Evolutionary conservation across 352 stramenopile genomes (phyloP).

Genomic region (Detonula confervacea): DNA sequence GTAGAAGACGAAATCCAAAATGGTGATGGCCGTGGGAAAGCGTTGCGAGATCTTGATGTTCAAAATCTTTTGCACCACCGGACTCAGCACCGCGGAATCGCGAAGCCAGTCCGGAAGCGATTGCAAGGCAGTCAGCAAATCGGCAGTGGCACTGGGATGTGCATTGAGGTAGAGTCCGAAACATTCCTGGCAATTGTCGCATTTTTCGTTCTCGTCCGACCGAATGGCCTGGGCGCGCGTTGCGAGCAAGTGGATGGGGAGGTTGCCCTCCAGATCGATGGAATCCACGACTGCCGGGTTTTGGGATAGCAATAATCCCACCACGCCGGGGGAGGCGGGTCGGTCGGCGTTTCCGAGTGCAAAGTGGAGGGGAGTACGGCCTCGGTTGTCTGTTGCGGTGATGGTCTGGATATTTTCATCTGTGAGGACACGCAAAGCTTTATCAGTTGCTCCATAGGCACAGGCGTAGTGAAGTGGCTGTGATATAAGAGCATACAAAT

Average conservation of each 20-base stretch:
- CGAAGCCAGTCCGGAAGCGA: conserved; percentile 64
- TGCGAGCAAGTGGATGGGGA: conserved; percentile 57
- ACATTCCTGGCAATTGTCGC: conserved; percentile 66
- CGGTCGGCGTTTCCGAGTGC: conserved; percentile 73
- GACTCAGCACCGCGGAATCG: conserved; percentile 69
- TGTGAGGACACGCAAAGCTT: conserved; percentile 67
- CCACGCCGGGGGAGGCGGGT: conserved; percentile 54
- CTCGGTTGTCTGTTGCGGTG: conserved; percentile 52
- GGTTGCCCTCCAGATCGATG: conserved; percentile 45
- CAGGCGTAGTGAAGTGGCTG: conserved; percentile 79
- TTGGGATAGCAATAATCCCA: conserved; percentile 60
- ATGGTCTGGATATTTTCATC: conserved; percentile 66
- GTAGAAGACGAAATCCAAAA: conserved; percentile 74
- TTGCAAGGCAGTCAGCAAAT: conserved; percentile 80
- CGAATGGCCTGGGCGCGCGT: conserved; percentile 49
- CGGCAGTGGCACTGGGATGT: conserved; percentile 63
- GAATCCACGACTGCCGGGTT: conserved; percentile 63
- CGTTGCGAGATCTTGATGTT: conserved; percentile 79
- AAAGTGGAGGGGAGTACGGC: conserved; percentile 76
- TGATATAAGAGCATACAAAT: background rate
- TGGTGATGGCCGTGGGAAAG: conserved; percentile 72
- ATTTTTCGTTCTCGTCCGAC: conserved; percentile 53
- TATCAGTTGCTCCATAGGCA: conserved; percentile 72
- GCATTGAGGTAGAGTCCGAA: conserved; percentile 65
- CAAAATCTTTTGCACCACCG: conserved; percentile 67